phyloP scores from a whole-genome alignment of 129 eudicot genomes.

The Pulicaria dysenterica region DNA sequence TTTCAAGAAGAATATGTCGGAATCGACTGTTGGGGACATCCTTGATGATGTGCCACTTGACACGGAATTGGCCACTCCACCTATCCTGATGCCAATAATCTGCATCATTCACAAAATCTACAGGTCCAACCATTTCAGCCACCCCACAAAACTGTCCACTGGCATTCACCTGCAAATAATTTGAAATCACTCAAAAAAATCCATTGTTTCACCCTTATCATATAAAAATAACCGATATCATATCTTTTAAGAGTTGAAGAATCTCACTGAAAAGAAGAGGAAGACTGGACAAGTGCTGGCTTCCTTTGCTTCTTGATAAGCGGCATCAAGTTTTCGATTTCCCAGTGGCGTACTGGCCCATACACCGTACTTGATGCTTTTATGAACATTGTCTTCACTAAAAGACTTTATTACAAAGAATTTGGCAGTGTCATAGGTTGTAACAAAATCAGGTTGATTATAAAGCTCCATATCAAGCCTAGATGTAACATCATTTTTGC shows the following conservation, averaged over 20 bases:
- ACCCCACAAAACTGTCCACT: slow-evolving; percentile 97
- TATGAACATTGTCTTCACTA: slow-evolving; percentile 93
- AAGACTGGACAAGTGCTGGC: slow-evolving; percentile 63
- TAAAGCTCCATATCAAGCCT: slow-evolving; percentile 44
- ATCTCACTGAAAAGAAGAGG: slow-evolving; percentile 84
- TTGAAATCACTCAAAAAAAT: background rate
- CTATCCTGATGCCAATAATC: slow-evolving; percentile 97
- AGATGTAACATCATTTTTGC: slow-evolving; percentile 55
- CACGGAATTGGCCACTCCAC: slow-evolving; percentile 95
- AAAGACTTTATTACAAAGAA: slow-evolving; percentile 93
- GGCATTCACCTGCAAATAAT: slow-evolving; percentile 68
- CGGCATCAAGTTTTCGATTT: slow-evolving; percentile 85
- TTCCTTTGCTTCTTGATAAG: slow-evolving; percentile 79
- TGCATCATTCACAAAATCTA: slow-evolving; percentile 85
- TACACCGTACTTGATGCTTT: slow-evolving; percentile 78
- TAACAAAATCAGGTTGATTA: slow-evolving; percentile 67
- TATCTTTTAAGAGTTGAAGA: background rate
- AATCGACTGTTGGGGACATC: slow-evolving; percentile 86
- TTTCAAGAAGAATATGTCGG: slow-evolving; percentile 85
- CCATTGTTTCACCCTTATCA: background rate
- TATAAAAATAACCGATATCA: background rate
- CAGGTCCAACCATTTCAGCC: slow-evolving; percentile 93
- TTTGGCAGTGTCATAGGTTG: slow-evolving; percentile 65
- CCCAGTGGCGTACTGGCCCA: slow-evolving; percentile 98
- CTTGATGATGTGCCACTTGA: slow-evolving; percentile 82